Evolutionary conservation across 2,329 filamentous ascomycete genomes (phyloP).

Genomic region (Beauveria caledonica): DNA sequence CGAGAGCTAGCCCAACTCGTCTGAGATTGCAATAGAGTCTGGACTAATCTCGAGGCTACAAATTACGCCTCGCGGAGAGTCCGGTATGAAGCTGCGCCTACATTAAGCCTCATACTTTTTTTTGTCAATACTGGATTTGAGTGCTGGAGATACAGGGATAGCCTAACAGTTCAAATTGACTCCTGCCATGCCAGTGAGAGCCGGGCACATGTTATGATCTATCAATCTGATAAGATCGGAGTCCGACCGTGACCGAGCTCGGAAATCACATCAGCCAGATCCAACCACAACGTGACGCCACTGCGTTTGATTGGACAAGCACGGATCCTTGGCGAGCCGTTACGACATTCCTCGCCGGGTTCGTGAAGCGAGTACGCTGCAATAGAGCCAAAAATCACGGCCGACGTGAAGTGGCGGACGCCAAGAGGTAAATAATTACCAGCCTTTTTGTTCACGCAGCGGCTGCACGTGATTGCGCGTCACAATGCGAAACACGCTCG

Average conservation of each 20-base stretch:
- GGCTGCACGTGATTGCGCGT: constrained; percentile 3
- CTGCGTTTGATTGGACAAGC: neutral
- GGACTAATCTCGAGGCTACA: too few species aligned
- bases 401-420: neutral
- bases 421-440: neutral
- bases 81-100: too few species aligned
- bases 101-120: too few species aligned
- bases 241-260: constrained; percentile 1
- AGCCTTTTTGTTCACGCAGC: neutral
- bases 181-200: too few species aligned
- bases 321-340: neutral
- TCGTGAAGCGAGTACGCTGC: neutral
- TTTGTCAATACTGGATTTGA: too few species aligned
- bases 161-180: too few species aligned
- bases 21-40: too few species aligned
- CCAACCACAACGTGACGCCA: neutral
- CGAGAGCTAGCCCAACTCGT: neutral
- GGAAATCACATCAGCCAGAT: neutral
- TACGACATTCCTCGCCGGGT: neutral
- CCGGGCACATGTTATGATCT: neutral
- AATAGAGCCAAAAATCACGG: neutral
- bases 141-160: too few species aligned
- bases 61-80: too few species aligned
- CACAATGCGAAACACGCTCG: constrained; percentile 1
- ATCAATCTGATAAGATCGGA: neutral